Conservation (phyloP, 306 rosid species). For the Astragalus membranaceus region DNA sequence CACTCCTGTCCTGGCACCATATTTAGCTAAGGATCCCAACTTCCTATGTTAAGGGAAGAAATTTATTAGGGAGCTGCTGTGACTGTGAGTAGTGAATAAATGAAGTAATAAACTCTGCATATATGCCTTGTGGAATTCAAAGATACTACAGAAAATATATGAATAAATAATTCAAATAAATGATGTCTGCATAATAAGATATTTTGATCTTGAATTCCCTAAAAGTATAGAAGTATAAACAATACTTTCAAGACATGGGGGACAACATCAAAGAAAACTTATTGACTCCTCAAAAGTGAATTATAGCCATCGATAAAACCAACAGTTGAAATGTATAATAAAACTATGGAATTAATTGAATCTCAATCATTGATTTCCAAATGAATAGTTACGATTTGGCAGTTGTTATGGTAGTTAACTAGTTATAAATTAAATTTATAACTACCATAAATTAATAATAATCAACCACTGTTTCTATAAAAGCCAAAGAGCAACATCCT, state of each 20-base stretch:
- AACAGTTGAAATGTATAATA: not conserved
- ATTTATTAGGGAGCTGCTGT: not conserved
- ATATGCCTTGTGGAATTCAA: not conserved
- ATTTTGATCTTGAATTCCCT: not conserved
- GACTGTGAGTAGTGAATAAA: not conserved
- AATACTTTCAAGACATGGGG: not conserved
- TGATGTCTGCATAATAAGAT: not conserved
- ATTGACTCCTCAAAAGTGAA: not conserved
- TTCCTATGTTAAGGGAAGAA: not conserved
- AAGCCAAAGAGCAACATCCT: not conserved
- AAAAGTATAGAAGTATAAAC: not conserved
- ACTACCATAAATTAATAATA: not conserved
- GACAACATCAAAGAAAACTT: not conserved
- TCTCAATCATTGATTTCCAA: not conserved
- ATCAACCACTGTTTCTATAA: not conserved
- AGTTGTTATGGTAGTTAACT: not conserved
- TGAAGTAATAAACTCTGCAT: not conserved
- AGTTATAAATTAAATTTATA: not conserved
- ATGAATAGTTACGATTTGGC: not conserved
- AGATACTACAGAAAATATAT: not conserved
- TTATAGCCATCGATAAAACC: not conserved
- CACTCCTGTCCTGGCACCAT: not conserved
- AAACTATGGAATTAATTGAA: not conserved
- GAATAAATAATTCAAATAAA: not conserved
- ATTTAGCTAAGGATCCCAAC: not conserved